These are phyloP conservation scores for Cercospora canescens DNA, from an alignment of 2,329 filamentous ascomycete species.

Conservation along the genomic window DNA sequence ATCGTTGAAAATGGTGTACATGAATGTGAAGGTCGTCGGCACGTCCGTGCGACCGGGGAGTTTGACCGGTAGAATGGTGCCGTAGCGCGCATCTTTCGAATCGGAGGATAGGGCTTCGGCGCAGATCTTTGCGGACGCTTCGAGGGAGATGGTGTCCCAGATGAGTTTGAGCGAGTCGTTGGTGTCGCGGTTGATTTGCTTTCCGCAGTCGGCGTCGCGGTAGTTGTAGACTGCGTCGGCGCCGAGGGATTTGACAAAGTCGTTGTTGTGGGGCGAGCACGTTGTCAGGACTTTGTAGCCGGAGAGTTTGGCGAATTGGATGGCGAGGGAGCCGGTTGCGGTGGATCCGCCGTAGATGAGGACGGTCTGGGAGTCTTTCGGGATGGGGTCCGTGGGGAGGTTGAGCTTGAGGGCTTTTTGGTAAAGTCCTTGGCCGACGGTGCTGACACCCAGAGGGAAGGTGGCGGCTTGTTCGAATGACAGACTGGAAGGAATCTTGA, in stretches of 20 bases:
- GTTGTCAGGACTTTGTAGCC: conserved; percentile 45
- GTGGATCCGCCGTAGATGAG: conserved; percentile 53
- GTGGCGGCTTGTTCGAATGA: conserved; percentile 55
- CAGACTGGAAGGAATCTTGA: conserved; percentile 50
- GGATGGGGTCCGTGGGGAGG: conserved; percentile 45
- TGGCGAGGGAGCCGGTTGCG: conserved; percentile 51
- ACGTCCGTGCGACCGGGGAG: conserved; percentile 25
- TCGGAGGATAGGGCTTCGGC: conserved; percentile 27
- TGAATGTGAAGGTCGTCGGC: conserved; percentile 25
- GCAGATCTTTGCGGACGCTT: conserved; percentile 26
- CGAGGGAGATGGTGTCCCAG: conserved; percentile 30
- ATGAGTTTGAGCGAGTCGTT: conserved; percentile 26
- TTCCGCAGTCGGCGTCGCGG: conserved; percentile 41
- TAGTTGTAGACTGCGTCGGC: conserved; percentile 54
- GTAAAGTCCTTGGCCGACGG: conserved; percentile 52
- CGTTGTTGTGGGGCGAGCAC: conserved; percentile 49
- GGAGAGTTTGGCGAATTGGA: conserved; percentile 51
- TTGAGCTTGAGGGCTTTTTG: conserved; percentile 44
- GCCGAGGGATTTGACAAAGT: conserved; percentile 48
- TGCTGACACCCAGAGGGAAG: conserved; percentile 53
- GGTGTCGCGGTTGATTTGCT: conserved; percentile 42
- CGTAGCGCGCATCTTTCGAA: conserved; percentile 24
- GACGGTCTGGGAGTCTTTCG: conserved; percentile 35
- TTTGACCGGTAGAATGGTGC: conserved; percentile 26
- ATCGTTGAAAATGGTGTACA: conserved; percentile 33